These are phyloP conservation scores for Camelina sativa DNA, from an alignment of 345 rosid species.

Conservation along the genomic window DNA sequence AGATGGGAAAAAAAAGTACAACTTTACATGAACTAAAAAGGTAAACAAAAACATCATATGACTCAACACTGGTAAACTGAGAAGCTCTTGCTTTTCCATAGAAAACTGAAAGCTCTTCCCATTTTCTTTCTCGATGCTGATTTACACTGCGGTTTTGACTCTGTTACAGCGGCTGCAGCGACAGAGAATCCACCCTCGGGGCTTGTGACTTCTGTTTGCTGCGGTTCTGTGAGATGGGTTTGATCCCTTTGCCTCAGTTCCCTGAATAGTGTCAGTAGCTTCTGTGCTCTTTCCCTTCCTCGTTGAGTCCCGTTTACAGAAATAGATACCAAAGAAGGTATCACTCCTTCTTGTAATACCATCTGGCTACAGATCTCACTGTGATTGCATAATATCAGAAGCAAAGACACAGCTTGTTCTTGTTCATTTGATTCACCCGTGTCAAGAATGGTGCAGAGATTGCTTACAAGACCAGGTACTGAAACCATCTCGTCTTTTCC, in stretches of 20 bases:
- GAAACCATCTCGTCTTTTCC: constrained; percentile 81
- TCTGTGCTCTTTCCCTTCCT: constrained; percentile 84
- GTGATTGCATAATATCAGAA: constrained; percentile 68
- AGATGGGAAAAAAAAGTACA: constrained; percentile 30
- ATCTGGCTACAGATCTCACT: constrained; percentile 77
- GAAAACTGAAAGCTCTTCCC: constrained; percentile 77
- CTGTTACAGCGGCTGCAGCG: constrained; percentile 44
- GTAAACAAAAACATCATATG: constrained; percentile 25
- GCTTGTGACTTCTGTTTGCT: constrained; percentile 39
- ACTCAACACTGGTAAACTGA: constrained; percentile 62
- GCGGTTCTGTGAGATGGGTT: constrained; percentile 40
- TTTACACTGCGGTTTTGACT: constrained; percentile 70
- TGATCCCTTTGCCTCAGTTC: constrained; percentile 90
- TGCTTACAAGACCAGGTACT: constrained; percentile 62
- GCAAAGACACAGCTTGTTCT: constrained; percentile 83
- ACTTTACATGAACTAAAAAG: constrained; percentile 44
- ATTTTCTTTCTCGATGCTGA: constrained; percentile 71
- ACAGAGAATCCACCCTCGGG: constrained; percentile 43
- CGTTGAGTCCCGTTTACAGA: constrained; percentile 82
- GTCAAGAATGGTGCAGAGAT: constrained; percentile 67
- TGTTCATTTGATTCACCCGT: constrained; percentile 73
- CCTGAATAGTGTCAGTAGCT: constrained; percentile 82
- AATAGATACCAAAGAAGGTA: constrained; percentile 92
- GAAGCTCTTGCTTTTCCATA: constrained; percentile 90
- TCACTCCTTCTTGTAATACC: constrained; percentile 95